Base-by-base conservation (phyloP, 2,329 filamentous ascomycete genomes). In the Plenodomus lindquistii region DNA sequence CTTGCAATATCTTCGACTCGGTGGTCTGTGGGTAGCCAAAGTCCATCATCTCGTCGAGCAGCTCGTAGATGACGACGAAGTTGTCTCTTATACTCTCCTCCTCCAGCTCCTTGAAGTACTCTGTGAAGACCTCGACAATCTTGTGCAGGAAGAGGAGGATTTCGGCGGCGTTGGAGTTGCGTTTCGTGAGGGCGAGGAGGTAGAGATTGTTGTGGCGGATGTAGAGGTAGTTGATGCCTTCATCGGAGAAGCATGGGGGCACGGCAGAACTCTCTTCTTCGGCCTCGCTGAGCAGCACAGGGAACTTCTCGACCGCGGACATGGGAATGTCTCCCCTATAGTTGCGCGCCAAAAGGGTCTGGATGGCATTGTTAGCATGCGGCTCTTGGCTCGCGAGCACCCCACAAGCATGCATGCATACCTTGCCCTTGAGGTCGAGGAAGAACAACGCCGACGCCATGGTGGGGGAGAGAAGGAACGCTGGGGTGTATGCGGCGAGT, bases 41-140 rank as follows among this genome's bases (percentile, higher is more conserved):
- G 76, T 99, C 94, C 94, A 99, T 99, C 94, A 99, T 99, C 79
- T 99, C 94, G 71, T 99, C 94, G 55, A 99, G 84, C 53, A 99
- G 78, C 76, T 99, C 94, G 80, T 99, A 99, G 69, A 99, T 99
- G 70, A 99, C 86, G 73, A 99, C 94, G 71, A 99, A 99, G 79
- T 99, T 99, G 80, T 99, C 94, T 64, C 94, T 86, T 73, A 99
- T 99, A 65, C 91, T 96, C 76, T 99, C 94, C 75, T 99, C 94
- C 75, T 99, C 94, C 51, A 99, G 82, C 57, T 95, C 93, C 75
- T 99, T 99, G 82, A 99, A 99, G 80, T 99, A 99, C 76, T 99
- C 94, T 50, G 94, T 99, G 72, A 99, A 99, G 57, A 99, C 94
- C 74, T 97, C 94, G 68, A 99, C 94, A 46, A 99, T 84, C 75